Evolutionary conservation across 192 early-diverging fungal species (phyloP).

Genomic region (Rhizoclosmatium globosum): DNA sequence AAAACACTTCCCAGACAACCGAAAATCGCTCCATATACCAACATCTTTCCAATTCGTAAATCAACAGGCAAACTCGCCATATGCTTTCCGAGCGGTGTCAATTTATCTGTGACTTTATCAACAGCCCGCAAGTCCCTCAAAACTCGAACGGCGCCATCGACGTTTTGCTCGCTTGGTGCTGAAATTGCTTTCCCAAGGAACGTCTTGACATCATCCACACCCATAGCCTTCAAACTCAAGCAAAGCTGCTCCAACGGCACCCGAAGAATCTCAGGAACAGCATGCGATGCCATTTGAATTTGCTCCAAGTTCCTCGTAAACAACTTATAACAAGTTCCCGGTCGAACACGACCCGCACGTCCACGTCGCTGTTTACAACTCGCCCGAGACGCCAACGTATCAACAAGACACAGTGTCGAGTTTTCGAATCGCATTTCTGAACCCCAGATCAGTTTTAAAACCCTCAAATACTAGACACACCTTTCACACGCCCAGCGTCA

Average conservation of each 20-base stretch:
- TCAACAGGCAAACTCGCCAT: conserved; percentile 52
- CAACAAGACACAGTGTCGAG: conserved; percentile 48
- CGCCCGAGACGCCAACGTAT: conserved; percentile 71
- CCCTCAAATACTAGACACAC: neutral
- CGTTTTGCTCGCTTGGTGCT: conserved; percentile 41
- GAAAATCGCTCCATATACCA: conserved; percentile 53
- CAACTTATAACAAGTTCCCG: conserved; percentile 73
- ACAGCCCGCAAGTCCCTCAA: conserved; percentile 45
- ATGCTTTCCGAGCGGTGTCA: conserved; percentile 50
- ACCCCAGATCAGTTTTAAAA: neutral
- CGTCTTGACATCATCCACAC: conserved; percentile 23
- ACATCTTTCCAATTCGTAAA: conserved; percentile 51
- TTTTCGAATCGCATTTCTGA: conserved; percentile 59
- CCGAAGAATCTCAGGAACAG: conserved; percentile 79
- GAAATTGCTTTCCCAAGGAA: conserved; percentile 49
- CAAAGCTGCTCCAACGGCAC: conserved; percentile 86
- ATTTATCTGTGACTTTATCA: conserved; percentile 11
- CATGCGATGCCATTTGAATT: conserved; percentile 53
- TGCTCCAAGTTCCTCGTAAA: conserved; percentile 39
- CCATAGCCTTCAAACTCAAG: conserved; percentile 65
- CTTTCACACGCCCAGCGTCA: conserved; percentile 81
- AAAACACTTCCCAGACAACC: conserved; percentile 49
- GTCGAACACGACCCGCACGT: conserved; percentile 81
- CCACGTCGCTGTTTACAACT: conserved; percentile 75
- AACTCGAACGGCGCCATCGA: conserved; percentile 35